phyloP scores from a whole-genome alignment of 2,329 filamentous ascomycete genomes.

The Chrysoporthe cubensis region DNA sequence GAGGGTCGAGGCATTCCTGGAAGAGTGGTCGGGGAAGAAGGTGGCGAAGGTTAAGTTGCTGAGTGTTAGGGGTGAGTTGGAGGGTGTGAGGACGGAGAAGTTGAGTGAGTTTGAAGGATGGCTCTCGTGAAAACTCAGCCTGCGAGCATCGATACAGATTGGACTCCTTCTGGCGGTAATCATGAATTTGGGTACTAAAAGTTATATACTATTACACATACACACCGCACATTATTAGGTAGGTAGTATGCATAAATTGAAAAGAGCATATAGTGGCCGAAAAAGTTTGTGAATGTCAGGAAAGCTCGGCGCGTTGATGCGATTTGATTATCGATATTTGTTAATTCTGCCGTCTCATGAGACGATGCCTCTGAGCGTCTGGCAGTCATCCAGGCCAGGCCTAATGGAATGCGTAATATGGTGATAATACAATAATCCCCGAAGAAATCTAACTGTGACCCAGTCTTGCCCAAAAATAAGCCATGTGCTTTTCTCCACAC shows the following conservation, averaged over 20 bases:
- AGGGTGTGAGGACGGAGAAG: conserved; percentile 60
- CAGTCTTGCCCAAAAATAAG: background rate
- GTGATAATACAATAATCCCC: conserved; percentile 21
- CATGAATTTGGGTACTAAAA: background rate
- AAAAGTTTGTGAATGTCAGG: background rate
- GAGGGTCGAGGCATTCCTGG: conserved; percentile 64
- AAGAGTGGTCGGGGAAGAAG: conserved; percentile 64
- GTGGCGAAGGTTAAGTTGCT: conserved; percentile 70
- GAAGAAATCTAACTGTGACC: conserved; percentile 9
- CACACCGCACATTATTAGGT: background rate
- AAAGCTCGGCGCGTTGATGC: background rate
- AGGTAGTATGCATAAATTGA: background rate
- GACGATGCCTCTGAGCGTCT: conserved; percentile 3
- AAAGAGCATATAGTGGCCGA: background rate
- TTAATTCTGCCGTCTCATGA: background rate
- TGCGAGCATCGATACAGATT: background rate
- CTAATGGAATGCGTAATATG: conserved; percentile 9
- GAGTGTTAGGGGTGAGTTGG: conserved; percentile 72
- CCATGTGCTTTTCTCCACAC: background rate
- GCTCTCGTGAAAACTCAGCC: conserved; percentile 35
- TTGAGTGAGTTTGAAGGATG: conserved; percentile 49
- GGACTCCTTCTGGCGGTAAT: background rate
- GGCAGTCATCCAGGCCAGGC: background rate
- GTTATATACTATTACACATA: background rate
- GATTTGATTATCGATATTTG: conserved; percentile 3